A percentile compares a stretch with the other conserved stretches of the same genome.
These are phyloP conservation scores for Tremellales sp. DNA, from an alignment of 1,284 basidiomycete genomes.

Conservation along the genomic window DNA sequence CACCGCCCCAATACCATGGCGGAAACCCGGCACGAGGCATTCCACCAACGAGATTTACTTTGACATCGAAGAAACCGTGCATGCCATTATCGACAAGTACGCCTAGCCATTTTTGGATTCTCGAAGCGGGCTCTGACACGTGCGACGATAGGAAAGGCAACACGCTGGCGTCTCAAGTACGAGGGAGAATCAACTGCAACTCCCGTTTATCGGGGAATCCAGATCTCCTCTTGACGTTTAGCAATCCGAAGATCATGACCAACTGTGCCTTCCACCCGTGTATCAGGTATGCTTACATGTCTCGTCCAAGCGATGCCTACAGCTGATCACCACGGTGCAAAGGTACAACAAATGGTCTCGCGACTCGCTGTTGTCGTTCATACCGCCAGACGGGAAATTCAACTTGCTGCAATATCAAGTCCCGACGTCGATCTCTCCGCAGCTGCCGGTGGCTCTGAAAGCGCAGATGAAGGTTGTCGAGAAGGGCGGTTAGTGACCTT, in stretches of 20 bases:
- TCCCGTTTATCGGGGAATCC: conserved; percentile 78
- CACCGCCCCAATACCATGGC: conserved; percentile 90
- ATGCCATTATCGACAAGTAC: conserved; percentile 76
- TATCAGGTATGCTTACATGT: conserved; percentile 60
- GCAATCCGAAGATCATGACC: conserved; percentile 67
- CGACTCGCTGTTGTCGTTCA: conserved; percentile 78
- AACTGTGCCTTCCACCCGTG: conserved; percentile 89
- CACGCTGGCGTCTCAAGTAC: conserved; percentile 65
- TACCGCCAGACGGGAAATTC: conserved; percentile 92
- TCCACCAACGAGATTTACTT: conserved; percentile 92
- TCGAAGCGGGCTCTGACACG: neutral
- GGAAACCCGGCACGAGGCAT: conserved; percentile 77
- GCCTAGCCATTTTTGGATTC: conserved; percentile 21
- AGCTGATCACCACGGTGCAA: neutral
- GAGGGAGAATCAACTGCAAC: conserved; percentile 77
- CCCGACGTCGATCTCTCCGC: conserved; percentile 48
- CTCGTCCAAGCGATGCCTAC: neutral
- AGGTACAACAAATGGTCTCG: conserved; percentile 77
- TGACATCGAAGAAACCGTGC: conserved; percentile 80
- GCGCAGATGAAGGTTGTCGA: conserved; percentile 59
- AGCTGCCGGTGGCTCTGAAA: conserved; percentile 66
- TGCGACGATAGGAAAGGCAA: conserved; percentile 63
- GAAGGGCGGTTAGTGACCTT: conserved; percentile 56
- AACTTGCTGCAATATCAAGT: conserved; percentile 80
- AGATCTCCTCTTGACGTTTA: conserved; percentile 75